Evolutionary conservation across 2,329 filamentous ascomycete genomes (phyloP), one percentile per base, ranked within the genome.

Genomic region (Trichoderma sp.): DNA sequence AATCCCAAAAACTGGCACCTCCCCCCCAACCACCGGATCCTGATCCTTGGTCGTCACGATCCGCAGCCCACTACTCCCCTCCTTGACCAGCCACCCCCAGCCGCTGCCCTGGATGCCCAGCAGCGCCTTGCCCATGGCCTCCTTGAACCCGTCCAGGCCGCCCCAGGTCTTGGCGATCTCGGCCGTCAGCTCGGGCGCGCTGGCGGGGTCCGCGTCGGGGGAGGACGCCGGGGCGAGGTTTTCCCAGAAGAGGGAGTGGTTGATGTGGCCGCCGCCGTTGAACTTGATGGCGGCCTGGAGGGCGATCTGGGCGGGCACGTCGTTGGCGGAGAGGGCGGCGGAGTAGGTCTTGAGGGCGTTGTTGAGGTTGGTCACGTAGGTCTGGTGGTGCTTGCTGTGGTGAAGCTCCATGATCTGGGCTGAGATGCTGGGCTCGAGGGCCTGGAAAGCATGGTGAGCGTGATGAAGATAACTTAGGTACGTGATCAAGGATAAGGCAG

Each of bases 231-330:
- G 90, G 0, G 85, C 78, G 19, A 96, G 83, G 77, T 92, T 93
- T 79, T 91, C 88, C 93, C 93, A 97, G 83, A 97, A 97, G 43
- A 97, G 86, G 0, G 87, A 88, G 82, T 97, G 93, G 81, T 97
- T 97, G 79, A 96, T 89, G 81, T 97, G 93, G 7, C 93, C 93
- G 50, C 93, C 93, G 56, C 90, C 93, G 76, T 96, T 92, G 84
- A 96, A 97, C 73, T 90, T 90, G 80, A 96, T 88, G 67, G 85
- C 85, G 19, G 83, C 80, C 71, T 90, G 88, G n/a, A 92, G 83
- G 19, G 84, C 79, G 64, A 92, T 85, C 70, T 92, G 88, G 4
- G 82, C 78, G 5, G 85, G 79, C 62, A 91, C 82, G 69, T 92
- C 85, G 68, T 82, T 80, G 47, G 82, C 78, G 26, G 80, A 74